Evolutionary conservation across 306 rosid species (phyloP).

Genomic region (Malus sieversii): DNA sequence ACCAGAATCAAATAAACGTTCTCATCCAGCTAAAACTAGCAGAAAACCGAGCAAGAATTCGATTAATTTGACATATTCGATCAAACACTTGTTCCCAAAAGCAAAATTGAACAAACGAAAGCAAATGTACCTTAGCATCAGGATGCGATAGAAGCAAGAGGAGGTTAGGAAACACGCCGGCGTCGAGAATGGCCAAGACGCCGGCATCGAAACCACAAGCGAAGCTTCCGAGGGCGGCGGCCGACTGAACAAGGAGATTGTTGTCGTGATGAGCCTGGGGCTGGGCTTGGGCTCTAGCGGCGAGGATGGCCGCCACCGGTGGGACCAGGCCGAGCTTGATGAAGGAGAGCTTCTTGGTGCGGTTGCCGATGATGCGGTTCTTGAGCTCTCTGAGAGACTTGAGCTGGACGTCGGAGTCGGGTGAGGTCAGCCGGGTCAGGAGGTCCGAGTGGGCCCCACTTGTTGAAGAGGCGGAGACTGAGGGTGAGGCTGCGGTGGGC

Average conservation of each 20-base stretch:
- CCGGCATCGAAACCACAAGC: conserved; percentile 88
- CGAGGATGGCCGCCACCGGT: conserved; percentile 50
- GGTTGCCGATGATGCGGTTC: conserved; percentile 90
- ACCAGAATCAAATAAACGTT: background rate
- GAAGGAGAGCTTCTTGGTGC: conserved; percentile 82
- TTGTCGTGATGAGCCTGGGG: conserved; percentile 29
- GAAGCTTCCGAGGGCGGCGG: conserved; percentile 83
- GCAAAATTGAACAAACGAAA: background rate
- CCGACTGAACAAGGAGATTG: conserved; percentile 75
- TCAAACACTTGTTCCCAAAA: background rate
- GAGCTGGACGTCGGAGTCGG: conserved; percentile 56
- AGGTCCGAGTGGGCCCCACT: conserved; percentile 46
- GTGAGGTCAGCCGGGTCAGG: conserved; percentile 51
- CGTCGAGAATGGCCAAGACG: conserved; percentile 73
- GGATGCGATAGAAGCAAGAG: conserved; percentile 51
- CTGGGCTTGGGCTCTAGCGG: conserved; percentile 23
- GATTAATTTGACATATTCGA: background rate
- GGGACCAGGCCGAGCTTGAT: conserved; percentile 82
- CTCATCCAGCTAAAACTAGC: background rate
- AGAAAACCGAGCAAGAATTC: background rate
- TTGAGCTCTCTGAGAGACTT: conserved; percentile 82
- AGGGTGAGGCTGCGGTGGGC: conserved; percentile 40
- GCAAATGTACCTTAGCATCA: conserved; percentile 64
- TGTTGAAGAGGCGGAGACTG: conserved; percentile 13
- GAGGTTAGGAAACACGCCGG: conserved; percentile 62